Evolutionary conservation across 257 asterid species (phyloP).

Genomic region (Solanum arcanum): DNA sequence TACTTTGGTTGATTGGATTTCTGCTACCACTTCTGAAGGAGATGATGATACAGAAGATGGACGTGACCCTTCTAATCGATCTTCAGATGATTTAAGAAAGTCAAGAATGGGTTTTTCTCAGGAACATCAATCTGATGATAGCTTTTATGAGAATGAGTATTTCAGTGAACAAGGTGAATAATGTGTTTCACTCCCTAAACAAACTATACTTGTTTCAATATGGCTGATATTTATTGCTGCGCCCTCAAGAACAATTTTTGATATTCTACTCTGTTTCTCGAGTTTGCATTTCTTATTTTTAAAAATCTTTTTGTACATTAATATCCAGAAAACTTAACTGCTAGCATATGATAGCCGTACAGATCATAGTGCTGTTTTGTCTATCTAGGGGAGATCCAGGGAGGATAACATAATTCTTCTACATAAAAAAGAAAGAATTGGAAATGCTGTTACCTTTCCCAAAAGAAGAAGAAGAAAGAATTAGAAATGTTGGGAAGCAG

Average conservation of each 20-base stretch:
- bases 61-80: slow-evolving; percentile 56
- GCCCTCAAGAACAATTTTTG: neutral
- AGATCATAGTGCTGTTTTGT: neutral
- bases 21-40: slow-evolving; percentile 96
- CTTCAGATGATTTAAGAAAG: slow-evolving; percentile 71
- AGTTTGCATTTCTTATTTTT: neutral
- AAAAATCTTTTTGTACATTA: neutral
- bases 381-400: neutral
- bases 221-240: neutral
- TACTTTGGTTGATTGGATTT: slow-evolving; percentile 73
- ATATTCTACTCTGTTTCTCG: neutral
- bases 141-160: slow-evolving; percentile 56
- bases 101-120: slow-evolving; percentile 80
- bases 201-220: neutral
- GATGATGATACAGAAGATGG: slow-evolving; percentile 92
- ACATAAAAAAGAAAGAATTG: neutral
- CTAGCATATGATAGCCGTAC: neutral
- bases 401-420: neutral
- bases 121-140: slow-evolving; percentile 63
- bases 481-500: neutral
- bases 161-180: slow-evolving; percentile 58
- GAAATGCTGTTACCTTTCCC: neutral
- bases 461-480: neutral
- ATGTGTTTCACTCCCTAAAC: neutral
- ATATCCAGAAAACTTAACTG: neutral